These are phyloP conservation scores for Fusarium zealandicum DNA, from an alignment of 2,329 filamentous ascomycete species.

Conservation along the genomic window DNA sequence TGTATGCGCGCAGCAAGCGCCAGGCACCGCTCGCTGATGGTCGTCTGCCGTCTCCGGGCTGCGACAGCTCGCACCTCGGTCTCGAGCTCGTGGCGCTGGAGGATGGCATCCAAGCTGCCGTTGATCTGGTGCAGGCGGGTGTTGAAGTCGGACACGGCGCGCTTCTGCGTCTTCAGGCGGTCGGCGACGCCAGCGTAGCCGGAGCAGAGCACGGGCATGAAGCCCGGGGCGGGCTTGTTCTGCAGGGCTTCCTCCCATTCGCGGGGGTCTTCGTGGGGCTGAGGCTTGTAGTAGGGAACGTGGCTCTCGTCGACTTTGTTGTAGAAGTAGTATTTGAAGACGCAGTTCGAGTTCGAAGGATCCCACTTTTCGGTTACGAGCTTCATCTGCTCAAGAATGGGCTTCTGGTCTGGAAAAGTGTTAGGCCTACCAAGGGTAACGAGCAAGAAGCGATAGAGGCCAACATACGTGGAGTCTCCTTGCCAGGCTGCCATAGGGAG, in stretches of 20 bases:
- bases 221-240: slow-evolving; percentile 78
- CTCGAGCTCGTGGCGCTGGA: slow-evolving; percentile 78
- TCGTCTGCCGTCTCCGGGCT: slow-evolving; percentile 74
- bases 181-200: slow-evolving; percentile 77
- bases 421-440: slow-evolving; percentile 5
- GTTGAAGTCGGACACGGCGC: slow-evolving; percentile 73
- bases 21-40: slow-evolving; percentile 75
- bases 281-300: slow-evolving; percentile 78
- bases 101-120: slow-evolving; percentile 72
- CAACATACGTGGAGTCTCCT: slow-evolving; percentile 56
- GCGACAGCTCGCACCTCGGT: slow-evolving; percentile 77
- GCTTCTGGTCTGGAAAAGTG: slow-evolving; percentile 63
- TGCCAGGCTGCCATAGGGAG: slow-evolving; percentile 62
- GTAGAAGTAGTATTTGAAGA: slow-evolving; percentile 86
- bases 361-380: slow-evolving; percentile 78
- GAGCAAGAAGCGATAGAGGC: not conserved
- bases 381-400: slow-evolving; percentile 76
- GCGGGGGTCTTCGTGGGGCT: slow-evolving; percentile 72
- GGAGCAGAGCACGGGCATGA: slow-evolving; percentile 77
- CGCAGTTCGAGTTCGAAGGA: slow-evolving; percentile 70
- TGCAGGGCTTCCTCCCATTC: slow-evolving; percentile 87
- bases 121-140: slow-evolving; percentile 81
- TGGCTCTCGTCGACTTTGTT: slow-evolving; percentile 79
- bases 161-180: slow-evolving; percentile 75
- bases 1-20: slow-evolving; percentile 81